Conservation (phyloP, 208 protist species). For the Leishmania gerbilli region DNA sequence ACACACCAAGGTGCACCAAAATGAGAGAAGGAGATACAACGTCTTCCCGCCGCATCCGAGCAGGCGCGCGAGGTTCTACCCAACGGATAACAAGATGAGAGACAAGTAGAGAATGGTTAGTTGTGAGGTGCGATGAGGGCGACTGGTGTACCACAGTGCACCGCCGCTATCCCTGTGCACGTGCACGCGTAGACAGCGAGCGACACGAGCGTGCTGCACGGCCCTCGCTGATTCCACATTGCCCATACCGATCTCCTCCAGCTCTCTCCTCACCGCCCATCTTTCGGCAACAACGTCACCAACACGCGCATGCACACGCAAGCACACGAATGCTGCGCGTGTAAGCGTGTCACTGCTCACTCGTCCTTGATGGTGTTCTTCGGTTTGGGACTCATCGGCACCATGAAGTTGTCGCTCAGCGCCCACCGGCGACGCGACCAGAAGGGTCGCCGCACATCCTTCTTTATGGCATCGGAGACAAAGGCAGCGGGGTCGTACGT, state of each 20-base stretch:
- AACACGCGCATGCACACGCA: not conserved
- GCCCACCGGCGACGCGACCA: constrained; percentile 88
- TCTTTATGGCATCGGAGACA: constrained; percentile 48
- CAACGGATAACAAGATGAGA: not conserved
- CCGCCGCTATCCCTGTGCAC: not conserved
- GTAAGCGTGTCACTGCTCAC: constrained; percentile 20
- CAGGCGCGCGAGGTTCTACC: not conserved
- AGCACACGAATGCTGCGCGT: not conserved
- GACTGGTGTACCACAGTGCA: not conserved
- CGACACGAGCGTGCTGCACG: not conserved
- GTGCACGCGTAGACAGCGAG: not conserved
- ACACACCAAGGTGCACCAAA: not conserved
- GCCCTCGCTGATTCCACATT: not conserved
- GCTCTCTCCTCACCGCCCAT: not conserved
- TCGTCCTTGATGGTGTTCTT: constrained; percentile 92
- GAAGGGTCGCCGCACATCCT: constrained; percentile 54
- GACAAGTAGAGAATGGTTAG: not conserved
- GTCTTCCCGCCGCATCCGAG: not conserved
- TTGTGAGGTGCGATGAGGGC: not conserved
- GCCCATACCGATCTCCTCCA: not conserved
- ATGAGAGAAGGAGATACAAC: not conserved
- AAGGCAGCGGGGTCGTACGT: constrained; percentile 80
- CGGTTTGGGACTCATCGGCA: constrained; percentile 76
- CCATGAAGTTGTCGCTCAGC: constrained; percentile 85
- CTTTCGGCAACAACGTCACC: not conserved